phyloP scores from a whole-genome alignment of 2,329 filamentous ascomycete genomes.

The Aspergillus ibericus region DNA sequence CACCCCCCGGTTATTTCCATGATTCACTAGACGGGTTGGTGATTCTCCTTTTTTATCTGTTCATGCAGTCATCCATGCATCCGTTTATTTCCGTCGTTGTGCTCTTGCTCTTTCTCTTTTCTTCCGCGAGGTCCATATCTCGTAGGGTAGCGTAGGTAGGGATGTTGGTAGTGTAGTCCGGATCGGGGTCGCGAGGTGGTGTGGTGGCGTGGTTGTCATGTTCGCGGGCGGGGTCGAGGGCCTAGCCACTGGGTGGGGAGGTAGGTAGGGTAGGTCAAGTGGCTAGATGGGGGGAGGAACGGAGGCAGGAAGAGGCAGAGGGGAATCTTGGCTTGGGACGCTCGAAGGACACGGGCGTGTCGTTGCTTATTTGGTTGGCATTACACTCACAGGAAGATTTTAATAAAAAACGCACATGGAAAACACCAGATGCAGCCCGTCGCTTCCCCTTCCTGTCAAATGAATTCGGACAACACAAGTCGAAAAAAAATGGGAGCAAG shows the following conservation, averaged over 20 bases:
- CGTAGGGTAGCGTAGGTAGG: no score
- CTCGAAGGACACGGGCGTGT: constrained; percentile 26
- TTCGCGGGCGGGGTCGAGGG: no score
- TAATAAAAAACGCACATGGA: constrained; percentile 24
- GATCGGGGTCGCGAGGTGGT: no score
- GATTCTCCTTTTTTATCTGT: neutral
- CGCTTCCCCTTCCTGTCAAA: constrained; percentile 29
- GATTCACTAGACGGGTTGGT: neutral
- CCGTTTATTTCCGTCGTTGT: constrained; percentile 5
- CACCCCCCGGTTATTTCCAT: no score
- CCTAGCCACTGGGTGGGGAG: no score
- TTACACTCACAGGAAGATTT: constrained; percentile 31
- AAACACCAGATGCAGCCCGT: constrained; percentile 32
- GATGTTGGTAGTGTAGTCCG: no score
- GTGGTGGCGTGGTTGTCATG: no score
- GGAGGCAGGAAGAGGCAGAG: neutral
- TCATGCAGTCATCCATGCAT: constrained; percentile 3
- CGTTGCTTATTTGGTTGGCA: constrained; percentile 33
- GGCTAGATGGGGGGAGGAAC: neutral
- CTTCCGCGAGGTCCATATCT: no score
- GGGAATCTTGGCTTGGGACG: constrained; percentile 14
- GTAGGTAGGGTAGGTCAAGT: neutral
- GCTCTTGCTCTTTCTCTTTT: neutral
- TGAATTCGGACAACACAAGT: constrained; percentile 19
- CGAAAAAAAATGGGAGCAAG: constrained; percentile 13